Conservation (phyloP, 108 stramenopile genomes). For the Mediolabrus comicus region DNA sequence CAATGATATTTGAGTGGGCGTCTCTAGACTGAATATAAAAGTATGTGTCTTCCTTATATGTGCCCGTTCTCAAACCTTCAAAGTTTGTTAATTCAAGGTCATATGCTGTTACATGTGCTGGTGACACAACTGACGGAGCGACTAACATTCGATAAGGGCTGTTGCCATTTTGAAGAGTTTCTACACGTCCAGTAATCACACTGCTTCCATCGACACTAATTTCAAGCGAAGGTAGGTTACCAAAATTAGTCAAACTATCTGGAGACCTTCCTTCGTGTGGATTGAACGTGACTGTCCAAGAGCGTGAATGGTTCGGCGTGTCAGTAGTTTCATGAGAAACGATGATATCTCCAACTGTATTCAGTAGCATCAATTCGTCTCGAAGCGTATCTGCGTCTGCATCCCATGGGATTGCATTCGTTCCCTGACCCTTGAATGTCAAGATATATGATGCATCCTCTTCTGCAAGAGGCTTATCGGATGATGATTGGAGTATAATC, state of each 20-base stretch:
- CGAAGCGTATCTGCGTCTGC: constrained; percentile 43
- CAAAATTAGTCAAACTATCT: constrained; percentile 32
- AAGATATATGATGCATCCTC: constrained; percentile 14
- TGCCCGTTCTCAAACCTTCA: constrained; percentile 53
- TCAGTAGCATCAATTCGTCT: constrained; percentile 47
- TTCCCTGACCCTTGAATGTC: constrained; percentile 16
- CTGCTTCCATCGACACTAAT: constrained; percentile 1
- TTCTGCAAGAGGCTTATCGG: not conserved
- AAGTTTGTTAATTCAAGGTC: constrained; percentile 43
- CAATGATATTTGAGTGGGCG: constrained; percentile 50
- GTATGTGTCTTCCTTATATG: constrained; percentile 34
- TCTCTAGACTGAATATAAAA: constrained; percentile 69
- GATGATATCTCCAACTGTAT: constrained; percentile 41
- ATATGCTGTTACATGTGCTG: constrained; percentile 39
- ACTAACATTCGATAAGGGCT: constrained; percentile 60
- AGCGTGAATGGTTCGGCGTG: not conserved
- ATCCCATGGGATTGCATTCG: constrained; percentile 36
- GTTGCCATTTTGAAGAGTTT: constrained; percentile 20
- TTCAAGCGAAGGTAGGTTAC: constrained; percentile 20
- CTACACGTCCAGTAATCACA: constrained; percentile 20
- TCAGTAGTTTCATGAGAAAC: constrained; percentile 14
- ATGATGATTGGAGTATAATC: constrained; percentile 1
- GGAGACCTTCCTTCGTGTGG: constrained; percentile 23
- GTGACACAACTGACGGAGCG: constrained; percentile 26
- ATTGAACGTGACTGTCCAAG: constrained; percentile 33